Evolutionary conservation across 2,329 filamentous ascomycete genomes (phyloP).

Genomic region (Stachybotrys elegans): DNA sequence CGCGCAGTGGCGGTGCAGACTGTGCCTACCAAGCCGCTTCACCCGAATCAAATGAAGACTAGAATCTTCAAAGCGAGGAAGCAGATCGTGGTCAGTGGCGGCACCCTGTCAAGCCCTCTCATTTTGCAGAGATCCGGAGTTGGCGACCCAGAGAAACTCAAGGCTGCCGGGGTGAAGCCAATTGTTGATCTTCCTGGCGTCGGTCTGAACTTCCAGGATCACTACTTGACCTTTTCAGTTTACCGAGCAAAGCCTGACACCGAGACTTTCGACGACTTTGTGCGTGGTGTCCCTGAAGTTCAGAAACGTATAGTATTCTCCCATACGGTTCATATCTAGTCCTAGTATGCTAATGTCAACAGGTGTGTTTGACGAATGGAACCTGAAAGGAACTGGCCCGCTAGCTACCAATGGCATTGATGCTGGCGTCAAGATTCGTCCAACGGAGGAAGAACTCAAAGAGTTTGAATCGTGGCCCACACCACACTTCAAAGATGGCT

Average conservation of each 20-base stretch:
- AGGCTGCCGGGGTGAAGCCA: slow-evolving; percentile 61
- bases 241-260: slow-evolving; percentile 70
- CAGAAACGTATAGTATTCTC: slow-evolving; percentile 50
- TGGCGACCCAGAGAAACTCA: slow-evolving; percentile 66
- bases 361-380: slow-evolving; percentile 72
- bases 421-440: slow-evolving; percentile 72
- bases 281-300: slow-evolving; percentile 65
- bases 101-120: slow-evolving; percentile 67
- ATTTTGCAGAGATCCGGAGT: slow-evolving; percentile 74
- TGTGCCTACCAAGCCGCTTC: slow-evolving; percentile 64
- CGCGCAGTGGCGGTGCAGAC: slow-evolving; percentile 67
- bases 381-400: slow-evolving; percentile 72
- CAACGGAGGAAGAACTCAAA: slow-evolving; percentile 61
- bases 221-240: slow-evolving; percentile 66
- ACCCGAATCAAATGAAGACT: slow-evolving; percentile 44
- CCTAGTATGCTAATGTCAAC: not conserved
- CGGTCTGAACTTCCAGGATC: slow-evolving; percentile 72
- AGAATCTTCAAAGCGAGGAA: slow-evolving; percentile 63
- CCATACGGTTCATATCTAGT: not conserved
- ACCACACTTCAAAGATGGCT: slow-evolving; percentile 67
- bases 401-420: slow-evolving; percentile 76
- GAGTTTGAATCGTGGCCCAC: slow-evolving; percentile 70
- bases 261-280: slow-evolving; percentile 77
- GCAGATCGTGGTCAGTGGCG: slow-evolving; percentile 68
- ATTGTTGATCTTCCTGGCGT: slow-evolving; percentile 68